Evolutionary conservation across 352 stramenopile species (phyloP).

Genomic region (Peronospora destructor): DNA sequence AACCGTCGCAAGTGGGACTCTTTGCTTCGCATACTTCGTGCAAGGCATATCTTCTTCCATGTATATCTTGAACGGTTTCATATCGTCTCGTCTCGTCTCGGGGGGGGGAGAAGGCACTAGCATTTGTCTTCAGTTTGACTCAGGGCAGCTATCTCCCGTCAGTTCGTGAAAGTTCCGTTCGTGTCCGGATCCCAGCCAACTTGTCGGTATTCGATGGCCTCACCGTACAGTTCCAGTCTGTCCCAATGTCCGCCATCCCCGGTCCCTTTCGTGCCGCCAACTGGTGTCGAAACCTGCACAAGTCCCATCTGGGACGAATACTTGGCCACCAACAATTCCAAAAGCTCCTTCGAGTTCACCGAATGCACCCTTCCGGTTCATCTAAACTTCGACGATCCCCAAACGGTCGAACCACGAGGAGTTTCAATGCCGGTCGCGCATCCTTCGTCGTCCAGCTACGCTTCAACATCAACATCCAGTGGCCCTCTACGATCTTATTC

Average conservation of each 20-base stretch:
- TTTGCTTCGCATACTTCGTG: background rate
- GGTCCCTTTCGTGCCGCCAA: slow-evolving; percentile 8
- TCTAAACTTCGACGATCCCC: slow-evolving; percentile 5
- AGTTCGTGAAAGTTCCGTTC: slow-evolving; percentile 10
- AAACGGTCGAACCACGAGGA: slow-evolving; percentile 1
- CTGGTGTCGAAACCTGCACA: background rate
- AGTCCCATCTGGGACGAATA: slow-evolving; percentile 27
- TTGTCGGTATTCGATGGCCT: slow-evolving; percentile 6
- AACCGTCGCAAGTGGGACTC: slow-evolving; percentile 1
- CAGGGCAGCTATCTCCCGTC: background rate
- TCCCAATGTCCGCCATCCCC: slow-evolving; percentile 7
- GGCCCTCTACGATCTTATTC: slow-evolving; percentile 11
- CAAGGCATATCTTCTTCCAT: background rate
- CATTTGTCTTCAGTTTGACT: slow-evolving; percentile 3
- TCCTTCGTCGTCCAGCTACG: slow-evolving; percentile 2
- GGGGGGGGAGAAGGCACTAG: slow-evolving; percentile 1
- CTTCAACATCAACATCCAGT: slow-evolving; percentile 6
- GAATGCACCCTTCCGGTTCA: slow-evolving; percentile 6
- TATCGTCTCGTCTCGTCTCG: slow-evolving; percentile 12
- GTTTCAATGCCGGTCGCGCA: background rate
- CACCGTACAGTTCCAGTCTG: slow-evolving; percentile 2
- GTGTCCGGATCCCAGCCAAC: background rate
- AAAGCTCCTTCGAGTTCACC: slow-evolving; percentile 8
- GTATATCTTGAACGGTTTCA: background rate
- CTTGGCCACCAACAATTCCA: slow-evolving; percentile 6